Evolutionary conservation across 2,329 filamentous ascomycete species (phyloP).

Genomic region (Tolypocladium tropicale): DNA sequence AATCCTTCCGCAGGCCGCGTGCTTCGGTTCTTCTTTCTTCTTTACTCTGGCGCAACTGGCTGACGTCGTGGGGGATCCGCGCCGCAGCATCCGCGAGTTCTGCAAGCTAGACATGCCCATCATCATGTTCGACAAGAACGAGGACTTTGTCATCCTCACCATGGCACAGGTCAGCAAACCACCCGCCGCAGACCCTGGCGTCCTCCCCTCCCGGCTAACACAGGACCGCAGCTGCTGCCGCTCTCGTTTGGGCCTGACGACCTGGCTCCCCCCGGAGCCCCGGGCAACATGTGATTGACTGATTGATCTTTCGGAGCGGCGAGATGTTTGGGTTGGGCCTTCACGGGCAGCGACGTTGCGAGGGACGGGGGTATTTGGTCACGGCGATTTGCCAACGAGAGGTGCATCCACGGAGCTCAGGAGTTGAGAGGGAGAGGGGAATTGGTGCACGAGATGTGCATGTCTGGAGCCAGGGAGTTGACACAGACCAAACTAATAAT

Average conservation of each 20-base stretch:
- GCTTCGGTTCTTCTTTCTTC: too few relatives aligned
- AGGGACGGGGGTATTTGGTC: neutral
- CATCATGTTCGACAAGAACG: conserved; percentile 85
- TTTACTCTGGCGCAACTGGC: too few relatives aligned
- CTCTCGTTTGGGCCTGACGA: conserved; percentile 58
- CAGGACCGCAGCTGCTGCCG: conserved; percentile 46
- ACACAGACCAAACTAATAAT: too few relatives aligned
- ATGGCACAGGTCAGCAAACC: conserved; percentile 49
- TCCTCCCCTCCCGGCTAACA: neutral
- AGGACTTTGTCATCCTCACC: conserved; percentile 58
- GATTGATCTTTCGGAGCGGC: neutral
- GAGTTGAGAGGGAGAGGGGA: neutral
- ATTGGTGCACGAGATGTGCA: too few relatives aligned
- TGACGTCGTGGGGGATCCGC: conserved; percentile 4
- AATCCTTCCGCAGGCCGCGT: too few relatives aligned
- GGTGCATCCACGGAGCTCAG: neutral
- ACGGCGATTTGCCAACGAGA: neutral
- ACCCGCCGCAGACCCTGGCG: neutral
- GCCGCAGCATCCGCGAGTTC: conserved; percentile 62
- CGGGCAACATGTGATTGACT: neutral
- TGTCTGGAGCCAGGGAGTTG: too few relatives aligned
- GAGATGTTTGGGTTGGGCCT: neutral
- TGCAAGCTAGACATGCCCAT: conserved; percentile 60
- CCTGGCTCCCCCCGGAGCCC: conserved; percentile 24
- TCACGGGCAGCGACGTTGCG: neutral